Conservation (phyloP, 257 asterid species). For the Marsdenia floribunda region DNA sequence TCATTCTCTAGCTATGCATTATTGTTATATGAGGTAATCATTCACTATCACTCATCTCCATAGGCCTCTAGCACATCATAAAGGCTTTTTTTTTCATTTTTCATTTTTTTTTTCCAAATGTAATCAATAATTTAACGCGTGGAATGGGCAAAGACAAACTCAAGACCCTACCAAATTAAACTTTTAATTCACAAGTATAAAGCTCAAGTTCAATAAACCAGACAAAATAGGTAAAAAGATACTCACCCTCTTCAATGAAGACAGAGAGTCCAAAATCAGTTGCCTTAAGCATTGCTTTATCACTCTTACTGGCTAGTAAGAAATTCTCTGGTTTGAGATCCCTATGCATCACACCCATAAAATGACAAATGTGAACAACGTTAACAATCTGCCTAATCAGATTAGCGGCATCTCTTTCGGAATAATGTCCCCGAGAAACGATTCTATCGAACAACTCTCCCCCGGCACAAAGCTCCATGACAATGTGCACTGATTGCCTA, state of each 20-base stretch:
- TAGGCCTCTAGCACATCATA: background rate
- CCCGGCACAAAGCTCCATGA: slow-evolving; percentile 83
- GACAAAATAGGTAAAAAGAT: slow-evolving; percentile 6
- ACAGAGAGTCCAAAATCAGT: slow-evolving; percentile 90
- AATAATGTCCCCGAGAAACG: slow-evolving; percentile 77
- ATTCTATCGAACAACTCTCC: slow-evolving; percentile 80
- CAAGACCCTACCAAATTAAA: background rate
- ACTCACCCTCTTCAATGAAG: slow-evolving; percentile 72
- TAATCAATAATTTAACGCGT: background rate
- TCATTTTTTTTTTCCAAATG: background rate
- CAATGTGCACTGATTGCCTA: slow-evolving; percentile 61
- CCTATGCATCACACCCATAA: slow-evolving; percentile 89
- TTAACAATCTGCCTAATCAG: slow-evolving; percentile 75
- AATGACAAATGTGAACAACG: slow-evolving; percentile 83
- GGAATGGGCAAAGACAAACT: background rate
- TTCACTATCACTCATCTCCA: background rate
- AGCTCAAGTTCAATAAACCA: slow-evolving; percentile 6
- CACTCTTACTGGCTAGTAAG: slow-evolving; percentile 68
- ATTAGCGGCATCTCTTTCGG: slow-evolving; percentile 71
- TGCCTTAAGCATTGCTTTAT: slow-evolving; percentile 62
- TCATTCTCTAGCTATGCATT: background rate
- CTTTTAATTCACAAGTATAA: background rate
- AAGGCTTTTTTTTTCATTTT: too few species aligned
- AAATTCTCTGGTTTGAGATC: slow-evolving; percentile 93
- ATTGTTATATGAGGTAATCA: background rate